Evolutionary conservation across 495 filamentous ascomycete species (phyloP), one percentile per base, ranked within the genome.

Genomic region (Lasiosphaeris hirsuta): DNA sequence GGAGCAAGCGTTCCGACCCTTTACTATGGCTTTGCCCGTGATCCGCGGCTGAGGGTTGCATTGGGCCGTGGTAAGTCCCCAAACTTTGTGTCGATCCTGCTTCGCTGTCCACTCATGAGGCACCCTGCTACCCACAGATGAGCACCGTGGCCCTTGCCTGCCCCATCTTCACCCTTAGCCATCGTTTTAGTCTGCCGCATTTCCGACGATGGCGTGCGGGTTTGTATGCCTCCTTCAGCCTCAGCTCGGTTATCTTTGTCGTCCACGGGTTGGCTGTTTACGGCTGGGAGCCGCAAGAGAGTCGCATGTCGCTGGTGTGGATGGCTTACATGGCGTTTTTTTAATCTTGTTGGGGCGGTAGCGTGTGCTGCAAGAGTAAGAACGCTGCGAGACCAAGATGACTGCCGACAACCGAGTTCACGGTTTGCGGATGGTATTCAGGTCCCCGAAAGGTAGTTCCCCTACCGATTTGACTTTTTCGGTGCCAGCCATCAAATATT

Each of bases 201-300:
- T 89, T 82, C 78, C 78, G 90, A 9, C 86, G 86, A 8, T 86
- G 90, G 66, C 81, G 90, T 37, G 90, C 90, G 10, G 73, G 74
- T 56, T 89, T 92, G 86, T 94, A 92, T 69, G 83, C 90, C 30
- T 76, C 77, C 39, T 88, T 51, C 11, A 34, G 48, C n/a, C 35
- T 51, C 34, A 51, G 13, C 34, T 15, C n/a, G 14, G 6, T 39
- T 14, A 14, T 17, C 8, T 51, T 51, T 51, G 35, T 51, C 10
- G 17, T 38, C 7, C 48, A 51, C n/a, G 48, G 48, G 5, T 36
- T 51, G 10, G 3, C 39, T 3, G 8, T 51, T 4, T 17, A 17
- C 13, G 33, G 48, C 4, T 51, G 48, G 48, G 48, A 38, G 3
- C 11, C 15, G 35, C 48, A 51, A 17, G 39, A 38, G n/a, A 4